A percentile compares a stretch with the other conserved stretches of the same genome.
These are phyloP conservation scores for Populus alba DNA, from an alignment of 345 rosid genomes.

Conservation along the genomic window DNA sequence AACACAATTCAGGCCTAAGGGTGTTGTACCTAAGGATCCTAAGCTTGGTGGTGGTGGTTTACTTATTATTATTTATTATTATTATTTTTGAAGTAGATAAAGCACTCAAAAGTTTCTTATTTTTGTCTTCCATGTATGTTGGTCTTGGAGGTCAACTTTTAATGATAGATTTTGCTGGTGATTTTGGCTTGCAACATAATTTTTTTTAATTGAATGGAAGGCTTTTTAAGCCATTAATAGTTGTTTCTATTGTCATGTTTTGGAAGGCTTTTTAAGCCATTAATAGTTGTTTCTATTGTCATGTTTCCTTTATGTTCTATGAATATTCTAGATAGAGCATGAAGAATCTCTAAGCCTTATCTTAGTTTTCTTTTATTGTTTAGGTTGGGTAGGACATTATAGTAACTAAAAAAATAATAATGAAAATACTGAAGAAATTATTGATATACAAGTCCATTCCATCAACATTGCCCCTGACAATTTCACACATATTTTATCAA, in stretches of 20 bases:
- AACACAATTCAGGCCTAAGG: conserved; percentile 42
- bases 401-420: too few relatives aligned
- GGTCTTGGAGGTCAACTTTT: background rate
- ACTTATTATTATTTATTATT: background rate
- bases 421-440: too few relatives aligned
- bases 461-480: too few relatives aligned
- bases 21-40: conserved; percentile 50
- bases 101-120: background rate
- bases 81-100: background rate
- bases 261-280: background rate
- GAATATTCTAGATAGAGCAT: background rate
- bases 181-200: background rate
- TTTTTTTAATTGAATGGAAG: background rate
- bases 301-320: background rate
- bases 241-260: background rate
- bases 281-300: background rate
- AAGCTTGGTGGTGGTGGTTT: conserved; percentile 71
- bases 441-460: too few relatives aligned
- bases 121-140: background rate
- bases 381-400: too few relatives aligned
- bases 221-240: background rate
- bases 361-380: too few relatives aligned
- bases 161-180: background rate
- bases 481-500: too few relatives aligned
- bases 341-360: too few relatives aligned